Evolutionary conservation across 768 basidiomycete species (phyloP), one percentile per base, ranked within the genome.

Genomic region (Termitomyces sp.): DNA sequence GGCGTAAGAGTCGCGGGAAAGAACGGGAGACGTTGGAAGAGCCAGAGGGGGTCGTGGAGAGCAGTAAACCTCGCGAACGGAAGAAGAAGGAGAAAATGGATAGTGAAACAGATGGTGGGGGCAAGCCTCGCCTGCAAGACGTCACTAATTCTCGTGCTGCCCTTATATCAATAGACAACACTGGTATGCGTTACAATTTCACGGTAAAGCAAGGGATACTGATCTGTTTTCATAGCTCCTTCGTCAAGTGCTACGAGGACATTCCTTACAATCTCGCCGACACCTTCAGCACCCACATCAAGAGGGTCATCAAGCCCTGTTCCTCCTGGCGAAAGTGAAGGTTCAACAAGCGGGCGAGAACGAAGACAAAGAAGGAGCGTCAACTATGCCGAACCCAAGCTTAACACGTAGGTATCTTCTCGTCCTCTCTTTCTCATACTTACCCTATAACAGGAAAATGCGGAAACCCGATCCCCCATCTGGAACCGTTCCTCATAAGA

Each of bases 351-450:
- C 70, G 84, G 66, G 67, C 82, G 81, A 72, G 86, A 79, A 75
- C 82, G 74, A 67, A 73, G 87, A 51, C 69, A 79, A 20, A 79
- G 92, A 47, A 93, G 88, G 74, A 92, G 91, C 64, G 76, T 94
- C 47, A 93, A 93, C 69, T 93, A 94, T 63, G 77, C 91, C 0
- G 92, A 94, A 67, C 92, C 92, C 12, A 94, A 93, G 68, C 79
- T 94, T 24, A 93, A 93, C 69, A 93, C 90, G 90, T 91, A 68
- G 52, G 86, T 83, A 30, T 40, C n/a, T 40, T 32, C 45, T 27
- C 14, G 40, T 34, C 39, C 12, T 27, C 12, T n/a, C 42, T 27
- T 18, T 13, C 8, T 20, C 22, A 54, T 44, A 44, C 51, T 26
- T 42, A 43, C 46, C 7, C 33, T n/a, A 24, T 18, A 34, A 44